Percentiles rank a stretch among this genome's conserved stretches.
Evolutionary conservation across 148 eudicot genomes (phyloP).

Genomic region (Rhododendron mucronatum): DNA sequence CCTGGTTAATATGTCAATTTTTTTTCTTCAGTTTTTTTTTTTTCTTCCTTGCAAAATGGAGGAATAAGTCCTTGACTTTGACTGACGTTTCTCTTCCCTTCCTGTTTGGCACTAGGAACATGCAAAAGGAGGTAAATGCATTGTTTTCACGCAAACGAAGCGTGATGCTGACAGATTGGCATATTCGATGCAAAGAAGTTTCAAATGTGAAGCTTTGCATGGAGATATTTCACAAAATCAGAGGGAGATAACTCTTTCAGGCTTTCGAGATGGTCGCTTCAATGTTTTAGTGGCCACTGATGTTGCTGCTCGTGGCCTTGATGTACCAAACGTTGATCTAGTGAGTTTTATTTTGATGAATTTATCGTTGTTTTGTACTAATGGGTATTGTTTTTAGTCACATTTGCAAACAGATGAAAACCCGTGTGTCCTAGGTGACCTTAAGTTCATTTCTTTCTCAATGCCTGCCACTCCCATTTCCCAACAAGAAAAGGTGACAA

Average conservation of each 20-base stretch:
- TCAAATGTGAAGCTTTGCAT: slow-evolving; percentile 73
- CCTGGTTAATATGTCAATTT: neutral
- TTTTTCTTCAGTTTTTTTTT: slow-evolving; percentile 1
- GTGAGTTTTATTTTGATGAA: slow-evolving; percentile 26
- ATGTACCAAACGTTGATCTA: slow-evolving; percentile 96
- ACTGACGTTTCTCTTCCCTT: neutral
- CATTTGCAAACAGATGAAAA: neutral
- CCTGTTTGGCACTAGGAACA: slow-evolving; percentile 58
- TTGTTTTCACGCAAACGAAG: slow-evolving; percentile 94
- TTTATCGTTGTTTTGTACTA: neutral
- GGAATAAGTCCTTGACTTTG: neutral
- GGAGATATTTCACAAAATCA: slow-evolving; percentile 85
- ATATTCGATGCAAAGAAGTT: slow-evolving; percentile 53
- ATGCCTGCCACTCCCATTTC: neutral
- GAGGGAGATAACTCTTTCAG: slow-evolving; percentile 82
- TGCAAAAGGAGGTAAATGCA: slow-evolving; percentile 90
- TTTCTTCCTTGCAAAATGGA: neutral
- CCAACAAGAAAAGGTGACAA: neutral
- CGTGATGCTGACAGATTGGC: slow-evolving; percentile 89
- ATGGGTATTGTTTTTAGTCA: neutral
- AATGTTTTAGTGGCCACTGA: slow-evolving; percentile 90
- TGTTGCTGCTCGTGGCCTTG: slow-evolving; percentile 99
- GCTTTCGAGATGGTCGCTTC: slow-evolving; percentile 66
- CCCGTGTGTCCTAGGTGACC: neutral
- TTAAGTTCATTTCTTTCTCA: neutral